Base-by-base conservation (phyloP, 2,329 filamentous ascomycete species). In the Fusarium pininemorale region DNA sequence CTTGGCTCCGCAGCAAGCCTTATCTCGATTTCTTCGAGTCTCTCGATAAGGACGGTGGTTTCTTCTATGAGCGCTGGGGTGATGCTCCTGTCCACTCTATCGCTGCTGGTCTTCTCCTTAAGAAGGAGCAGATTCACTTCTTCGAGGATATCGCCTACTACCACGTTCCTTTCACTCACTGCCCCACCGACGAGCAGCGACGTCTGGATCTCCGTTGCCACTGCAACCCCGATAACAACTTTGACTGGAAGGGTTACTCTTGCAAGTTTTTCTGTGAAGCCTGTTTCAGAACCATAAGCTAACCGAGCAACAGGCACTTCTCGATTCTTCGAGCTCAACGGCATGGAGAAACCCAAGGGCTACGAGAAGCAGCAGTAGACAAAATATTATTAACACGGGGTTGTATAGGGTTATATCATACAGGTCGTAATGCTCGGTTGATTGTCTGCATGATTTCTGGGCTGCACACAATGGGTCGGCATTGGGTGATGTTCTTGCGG, bases 71-170 rank as follows among this genome's bases (percentile, higher is more conserved):
- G 85, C 92, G 96, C 78, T 99, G 96, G 96, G 96, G 96, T 69
- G 96, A 99, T 84, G 96, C 96, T 11, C 96, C 96, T 1, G 94
- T 99, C 11, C 96, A 99, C 85, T 98, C 96, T n/a, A 98, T 99
- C 76, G 96, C 94, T 20, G 96, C 96, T 7, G 89, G 89, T 69
- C 86, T 99, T 45, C 89, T 98, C 83, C 88, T 99, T 74, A 92
- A 93, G 83, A 98, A 97, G 86, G 93, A 96, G 56, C 92, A 99
- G 82, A 91, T 99, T 72, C 96, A 99, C 83, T 99, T 99, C 87
- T 99, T 98, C 87, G 94, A 99, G 83, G 96, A 99, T 80, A 99
- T 99, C 79, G 96, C 94, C 68, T 99, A 99, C 85, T 98, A 95
- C 84, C 96, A 99, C 82, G 93, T 98, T 30, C 96, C 96, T 28